Base-by-base conservation (phyloP, 768 basidiomycete genomes). In the Boletus pseudopeckii region DNA sequence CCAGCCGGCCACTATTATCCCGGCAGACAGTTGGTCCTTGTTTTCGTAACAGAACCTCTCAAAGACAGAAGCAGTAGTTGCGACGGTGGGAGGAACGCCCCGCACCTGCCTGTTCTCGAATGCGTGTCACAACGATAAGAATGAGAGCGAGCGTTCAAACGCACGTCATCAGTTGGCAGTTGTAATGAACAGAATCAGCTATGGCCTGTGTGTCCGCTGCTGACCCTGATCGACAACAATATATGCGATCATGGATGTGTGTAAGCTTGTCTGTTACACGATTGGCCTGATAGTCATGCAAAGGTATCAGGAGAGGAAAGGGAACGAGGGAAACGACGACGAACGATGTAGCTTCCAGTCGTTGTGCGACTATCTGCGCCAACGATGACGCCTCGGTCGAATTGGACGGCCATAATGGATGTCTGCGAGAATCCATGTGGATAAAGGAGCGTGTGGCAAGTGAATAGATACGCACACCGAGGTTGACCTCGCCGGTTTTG, bases 371-470 rank as follows among this genome's bases (percentile, higher is more conserved):
- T 90, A 76, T 99, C 97, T 60, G 97, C 97, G 40, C 97, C 97
- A 56, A 98, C 84, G 62, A 99, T 86, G 54, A 99, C 97, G 37
- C 97, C 97, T 30, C 84, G 85, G 33, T 92, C 79, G 76, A 99
- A 99, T 65, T 94, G 92, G 58, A 98, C 95, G 50, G 97, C 96
- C 95, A 98, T 98, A 71, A 99, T 98, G 40, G 96, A 98, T 52
- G 96, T 99, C 92, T 98, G 63, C 6, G 54, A n/a, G 37, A 14
- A 45, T 22, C 9, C 13, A 32, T 38, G 37, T 48, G 28, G 22
- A 54, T 17, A 39, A 37, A 51, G 15, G 17, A 33, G 5, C 4
- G 26, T 26, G 39, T 7, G 5, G 26, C 0, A n/a, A 41, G 22
- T 1, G 55, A 41, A 20, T 22, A 26, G 15, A 52, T 37, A 80